Conservation (phyloP, 345 rosid genomes). For the Hibiscus tridactylites region DNA sequence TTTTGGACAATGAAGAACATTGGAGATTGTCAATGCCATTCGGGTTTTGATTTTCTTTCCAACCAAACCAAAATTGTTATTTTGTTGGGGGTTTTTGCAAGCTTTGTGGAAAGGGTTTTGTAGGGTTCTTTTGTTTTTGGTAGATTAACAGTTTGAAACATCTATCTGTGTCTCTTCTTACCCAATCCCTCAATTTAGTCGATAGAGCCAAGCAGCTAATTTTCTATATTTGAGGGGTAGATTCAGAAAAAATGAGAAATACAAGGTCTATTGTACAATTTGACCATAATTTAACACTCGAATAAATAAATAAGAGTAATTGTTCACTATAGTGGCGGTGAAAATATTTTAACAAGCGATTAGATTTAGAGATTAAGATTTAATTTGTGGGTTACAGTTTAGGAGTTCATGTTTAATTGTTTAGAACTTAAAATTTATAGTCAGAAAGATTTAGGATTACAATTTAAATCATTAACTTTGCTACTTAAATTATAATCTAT, state of each 20-base stretch:
- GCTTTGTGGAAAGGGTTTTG: constrained; percentile 2
- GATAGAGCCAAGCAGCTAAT: not conserved
- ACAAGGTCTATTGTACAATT: not conserved
- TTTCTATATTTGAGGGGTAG: not conserved
- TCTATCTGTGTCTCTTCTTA: not conserved
- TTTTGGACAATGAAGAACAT: constrained; percentile 35
- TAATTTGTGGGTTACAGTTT: too few relatives aligned
- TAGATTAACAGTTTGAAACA: not conserved
- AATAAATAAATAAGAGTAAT: too few relatives aligned
- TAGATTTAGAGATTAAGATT: too few relatives aligned
- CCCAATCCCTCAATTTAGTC: not conserved
- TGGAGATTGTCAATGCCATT: constrained; percentile 57
- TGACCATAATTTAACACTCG: not conserved
- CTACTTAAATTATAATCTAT: too few relatives aligned
- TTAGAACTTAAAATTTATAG: too few relatives aligned
- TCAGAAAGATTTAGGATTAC: too few relatives aligned
- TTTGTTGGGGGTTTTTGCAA: not conserved
- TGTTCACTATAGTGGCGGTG: too few relatives aligned
- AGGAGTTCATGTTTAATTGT: too few relatives aligned
- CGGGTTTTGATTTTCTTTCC: not conserved
- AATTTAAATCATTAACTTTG: too few relatives aligned
- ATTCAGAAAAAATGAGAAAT: not conserved
- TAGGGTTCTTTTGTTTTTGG: constrained; percentile 1
- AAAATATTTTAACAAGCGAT: too few relatives aligned
- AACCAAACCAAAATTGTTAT: not conserved